Percentiles rank a stretch among this genome's conserved stretches.
phyloP scores from a whole-genome alignment of 148 eudicot genomes.

The Nyssa sinensis region DNA sequence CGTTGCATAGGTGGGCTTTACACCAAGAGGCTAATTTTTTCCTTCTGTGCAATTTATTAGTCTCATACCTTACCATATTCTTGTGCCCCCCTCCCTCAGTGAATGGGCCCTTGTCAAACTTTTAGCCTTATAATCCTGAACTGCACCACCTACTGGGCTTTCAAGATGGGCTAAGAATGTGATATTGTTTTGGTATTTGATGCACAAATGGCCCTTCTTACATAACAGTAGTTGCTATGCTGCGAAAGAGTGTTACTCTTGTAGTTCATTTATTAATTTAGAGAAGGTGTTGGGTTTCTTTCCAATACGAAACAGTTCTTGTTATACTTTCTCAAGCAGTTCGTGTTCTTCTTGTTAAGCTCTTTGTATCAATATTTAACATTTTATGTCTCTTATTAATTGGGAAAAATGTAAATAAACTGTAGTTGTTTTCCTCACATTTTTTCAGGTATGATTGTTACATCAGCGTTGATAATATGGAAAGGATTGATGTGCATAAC shows the following conservation, averaged over 20 bases:
- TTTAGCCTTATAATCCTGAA: too few species aligned
- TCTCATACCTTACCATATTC: too few species aligned
- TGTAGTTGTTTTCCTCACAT: background rate
- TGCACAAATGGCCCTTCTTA: background rate
- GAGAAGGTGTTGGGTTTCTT: background rate
- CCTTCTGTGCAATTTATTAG: too few species aligned
- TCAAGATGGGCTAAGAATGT: too few species aligned
- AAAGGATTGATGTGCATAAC: constrained; percentile 63
- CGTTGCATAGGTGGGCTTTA: too few species aligned
- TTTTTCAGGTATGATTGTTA: constrained; percentile 55
- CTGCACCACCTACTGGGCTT: too few species aligned
- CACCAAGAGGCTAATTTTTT: too few species aligned
- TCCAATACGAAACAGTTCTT: background rate
- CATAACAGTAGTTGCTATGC: background rate
- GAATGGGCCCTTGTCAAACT: too few species aligned
- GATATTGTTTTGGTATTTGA: background rate
- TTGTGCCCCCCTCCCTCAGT: too few species aligned
- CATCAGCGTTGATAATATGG: constrained; percentile 72
- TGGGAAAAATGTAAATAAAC: background rate
- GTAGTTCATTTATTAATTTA: too few species aligned
- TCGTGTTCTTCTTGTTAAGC: background rate
- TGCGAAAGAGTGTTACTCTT: background rate
- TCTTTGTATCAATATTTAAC: background rate
- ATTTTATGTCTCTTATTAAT: background rate
- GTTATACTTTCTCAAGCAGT: background rate